Base-by-base conservation (phyloP, 164 flowering plant species). In the Vitis rupestris region DNA sequence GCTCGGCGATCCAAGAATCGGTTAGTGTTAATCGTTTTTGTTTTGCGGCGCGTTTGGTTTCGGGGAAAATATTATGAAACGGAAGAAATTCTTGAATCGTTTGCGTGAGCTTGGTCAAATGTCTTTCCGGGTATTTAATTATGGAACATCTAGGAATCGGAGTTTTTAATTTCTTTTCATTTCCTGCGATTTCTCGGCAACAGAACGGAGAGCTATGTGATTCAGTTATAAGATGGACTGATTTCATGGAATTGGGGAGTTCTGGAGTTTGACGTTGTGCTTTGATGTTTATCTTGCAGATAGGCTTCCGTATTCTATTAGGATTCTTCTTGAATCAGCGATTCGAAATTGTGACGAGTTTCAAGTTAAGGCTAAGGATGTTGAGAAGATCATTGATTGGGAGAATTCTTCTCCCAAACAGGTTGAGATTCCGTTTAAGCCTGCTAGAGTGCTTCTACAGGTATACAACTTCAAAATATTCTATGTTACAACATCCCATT, bases 331-430 rank as follows among this genome's bases (percentile, higher is more conserved):
- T 7, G 99, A 95, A 73, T 91, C 99, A 2, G 97, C 99, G 0
- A 92, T 95, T 23, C 84, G 98, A 8, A 92, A 95, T 70, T 95
- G 99, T 70, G 99, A 95, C 70, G 85, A 90, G 66, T 95, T 95
- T 71, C 94, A 93, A 80, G 99, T 95, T 37, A 93, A 82, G 37
- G 81, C 80, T 72, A 79, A 78, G 44, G 99, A 95, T 81, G 98
- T 95, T 49, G 98, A 95, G 82, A 95, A 93, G 81, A 95, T 96
- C 61, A 81, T 96, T 70, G 98, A 96, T 67, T 96, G 99, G 99
- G 97, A 93, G 75, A 96, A 87, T 51, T 74, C 89, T 47, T 73
- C 98, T 49, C 94, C 99, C 8, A 91, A 91, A 73, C 97, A 76
- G 75, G 99, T 93, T 70, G 97, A 95, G 68, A 93, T 96, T 57